Conservation (phyloP, 352 stramenopile genomes). For the Thraustochytrium aureum region DNA sequence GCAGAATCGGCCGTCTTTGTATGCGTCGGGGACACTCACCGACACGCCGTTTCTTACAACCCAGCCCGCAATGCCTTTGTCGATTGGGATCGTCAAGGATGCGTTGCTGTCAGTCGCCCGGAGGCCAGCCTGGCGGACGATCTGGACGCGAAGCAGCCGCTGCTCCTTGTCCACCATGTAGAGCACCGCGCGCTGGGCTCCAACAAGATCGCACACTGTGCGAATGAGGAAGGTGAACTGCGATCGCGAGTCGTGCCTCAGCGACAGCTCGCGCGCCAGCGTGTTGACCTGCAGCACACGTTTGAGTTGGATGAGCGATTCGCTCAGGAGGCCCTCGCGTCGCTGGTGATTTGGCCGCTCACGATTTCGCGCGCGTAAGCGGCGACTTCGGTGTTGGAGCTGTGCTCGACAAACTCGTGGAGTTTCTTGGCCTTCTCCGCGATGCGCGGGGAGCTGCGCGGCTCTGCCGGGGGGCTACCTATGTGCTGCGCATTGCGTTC, state of each 20-base stretch:
- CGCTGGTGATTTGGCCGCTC: no score
- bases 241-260: not conserved
- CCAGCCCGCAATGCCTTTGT: not conserved
- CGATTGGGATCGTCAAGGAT: not conserved
- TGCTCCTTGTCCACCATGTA: slow-evolving; percentile 17
- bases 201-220: slow-evolving; percentile 16
- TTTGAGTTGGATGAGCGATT: slow-evolving; percentile 3
- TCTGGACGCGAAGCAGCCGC: slow-evolving; percentile 23
- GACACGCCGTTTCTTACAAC: not conserved
- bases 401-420: no score
- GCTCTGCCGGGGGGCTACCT: no score
- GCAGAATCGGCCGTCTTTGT: not conserved
- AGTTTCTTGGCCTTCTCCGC: no score
- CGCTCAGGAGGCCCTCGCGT: no score
- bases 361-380: no score
- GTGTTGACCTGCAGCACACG: slow-evolving; percentile 23
- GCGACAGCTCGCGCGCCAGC: slow-evolving; percentile 31
- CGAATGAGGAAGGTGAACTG: slow-evolving; percentile 46
- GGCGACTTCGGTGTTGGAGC: no score
- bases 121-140: not conserved
- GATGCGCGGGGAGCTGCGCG: no score
- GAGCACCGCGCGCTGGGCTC: slow-evolving; percentile 22
- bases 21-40: not conserved
- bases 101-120: not conserved
- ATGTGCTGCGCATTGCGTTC: no score